Base-by-base conservation (phyloP, 2,329 filamentous ascomycete genomes). In the Talaromyces amestolkiae region DNA sequence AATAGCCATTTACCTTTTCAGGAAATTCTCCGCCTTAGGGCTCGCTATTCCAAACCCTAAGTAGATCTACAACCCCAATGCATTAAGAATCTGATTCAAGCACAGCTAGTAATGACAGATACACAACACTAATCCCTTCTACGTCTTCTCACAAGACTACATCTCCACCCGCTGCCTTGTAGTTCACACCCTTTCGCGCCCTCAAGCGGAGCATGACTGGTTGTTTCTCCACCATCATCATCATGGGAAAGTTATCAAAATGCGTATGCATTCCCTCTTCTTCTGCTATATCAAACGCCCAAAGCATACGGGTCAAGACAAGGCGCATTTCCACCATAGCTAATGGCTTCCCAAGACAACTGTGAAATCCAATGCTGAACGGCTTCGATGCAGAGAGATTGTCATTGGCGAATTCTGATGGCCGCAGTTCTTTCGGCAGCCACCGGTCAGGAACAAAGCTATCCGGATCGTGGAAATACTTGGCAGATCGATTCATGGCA, bases 311-410 rank as follows among this genome's bases (percentile, higher is more conserved):
- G 3, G 60, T 53, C 33, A 62, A 41, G 60, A 53, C 37, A 15
- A 62, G 60, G 8, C 60, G 43, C 45, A 62, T 62, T 53, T 62
- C 60, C 11, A 39, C 3, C 33, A 10, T 41, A 39, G 60, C 60
- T 9, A 62, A 41, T 27, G 45, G 37, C 45, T 62, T 62, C 13
- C 45, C 43, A 15, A 49, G 17, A 19, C 60, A 53, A 31, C 54
- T 58, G 19, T 58, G 54, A 24, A 58, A 58, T 15, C 54, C 54
- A 24, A 58, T 3, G 10, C 54, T 41, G 33, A 53, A 62, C n/a
- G 33, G 19, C 22, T 62, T 53, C 15, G 27, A 49, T 11, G 17
- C 60, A 27, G 43, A 53, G 19, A 35, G 45, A 17, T 31, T 22
- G 45, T 62, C 31, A 33, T 58, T 58, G 8, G 27, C 54, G 17